Base-by-base conservation (phyloP, 2,329 filamentous ascomycete genomes). In the Fusarium domesticum region DNA sequence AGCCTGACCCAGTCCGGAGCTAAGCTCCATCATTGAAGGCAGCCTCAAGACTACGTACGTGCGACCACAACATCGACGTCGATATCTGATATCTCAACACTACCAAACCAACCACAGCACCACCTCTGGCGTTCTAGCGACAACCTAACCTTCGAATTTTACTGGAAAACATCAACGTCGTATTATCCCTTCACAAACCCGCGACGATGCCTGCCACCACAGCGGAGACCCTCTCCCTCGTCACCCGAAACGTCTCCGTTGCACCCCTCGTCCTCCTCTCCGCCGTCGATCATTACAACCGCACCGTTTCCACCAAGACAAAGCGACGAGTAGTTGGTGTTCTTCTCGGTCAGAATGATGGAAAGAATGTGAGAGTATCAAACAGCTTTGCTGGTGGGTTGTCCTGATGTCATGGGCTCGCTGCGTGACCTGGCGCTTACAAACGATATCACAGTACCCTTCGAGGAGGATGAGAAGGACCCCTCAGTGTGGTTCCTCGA, bases 401-500 rank as follows among this genome's bases (percentile, higher is more conserved):
- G 31, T 36, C 35, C 41, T 43, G 34, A 43, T 43, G 33, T 19
- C 39, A 33, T 41, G 43, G 28, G 25, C 40, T n/a, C 37, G 28
- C 37, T 34, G 33, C 19, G 42, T 37, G 19, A 32, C 37, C 41
- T 39, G 31, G 35, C 42, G 50, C 43, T 59, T 54, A 40, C 49
- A 28, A 40, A 48, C 37, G 36, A 37, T 16, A 42, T 31, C 52
- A 51, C 62, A 96, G 93, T 97, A 35, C 93, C 93, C 1, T 98
- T 98, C 64, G 93, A 98, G 71, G 93, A 98, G 74, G 93, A 98
- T 68, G 93, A 96, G 63, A 96, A 95, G 73, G 91, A 98, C 67
- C 92, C 92, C 4, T 95, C 92, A 28, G 93, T 98, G 66, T 98
- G 93, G 93, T 98, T 97, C 68, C 74, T 98, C 55, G 93, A 98